phyloP scores from a whole-genome alignment of 2,329 filamentous ascomycete genomes.

The Camptophora hylomeconis region DNA sequence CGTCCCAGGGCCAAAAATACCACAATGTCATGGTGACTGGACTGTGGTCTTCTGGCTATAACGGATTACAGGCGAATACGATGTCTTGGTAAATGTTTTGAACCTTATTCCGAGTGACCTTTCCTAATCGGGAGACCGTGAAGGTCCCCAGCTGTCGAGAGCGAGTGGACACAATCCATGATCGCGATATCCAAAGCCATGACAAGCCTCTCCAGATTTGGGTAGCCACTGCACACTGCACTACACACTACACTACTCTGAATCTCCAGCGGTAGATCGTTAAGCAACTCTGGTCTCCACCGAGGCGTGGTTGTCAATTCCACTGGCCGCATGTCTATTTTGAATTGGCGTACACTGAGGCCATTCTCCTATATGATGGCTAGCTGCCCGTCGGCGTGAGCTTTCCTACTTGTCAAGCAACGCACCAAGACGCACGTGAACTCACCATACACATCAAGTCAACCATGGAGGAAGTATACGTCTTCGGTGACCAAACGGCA shows the following conservation, averaged over 20 bases:
- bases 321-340: conserved; percentile 15
- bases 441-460: conserved; percentile 6
- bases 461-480: conserved; percentile 25
- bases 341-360: conserved; percentile 8
- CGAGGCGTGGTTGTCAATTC: conserved; percentile 12
- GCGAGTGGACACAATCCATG: conserved; percentile 12
- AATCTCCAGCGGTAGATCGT: conserved; percentile 17
- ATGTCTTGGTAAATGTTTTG: too few relatives aligned
- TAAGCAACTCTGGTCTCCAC: conserved; percentile 14
- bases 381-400: too few relatives aligned
- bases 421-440: conserved; percentile 16
- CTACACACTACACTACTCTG: conserved; percentile 14
- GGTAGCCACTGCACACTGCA: too few relatives aligned
- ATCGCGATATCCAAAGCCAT: conserved; percentile 11
- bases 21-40: too few relatives aligned
- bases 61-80: too few relatives aligned
- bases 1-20: too few relatives aligned
- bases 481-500: conserved; percentile 35
- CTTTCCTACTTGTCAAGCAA: conserved; percentile 11
- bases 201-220: conserved; percentile 17
- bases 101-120: too few relatives aligned
- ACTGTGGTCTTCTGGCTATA: too few relatives aligned
- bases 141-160: too few relatives aligned
- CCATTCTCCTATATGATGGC: conserved; percentile 15
- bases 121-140: too few relatives aligned